These are phyloP conservation scores for Cokeromyces recurvatus DNA, from an alignment of 371 early-diverging fungal genomes.

Conservation along the genomic window DNA sequence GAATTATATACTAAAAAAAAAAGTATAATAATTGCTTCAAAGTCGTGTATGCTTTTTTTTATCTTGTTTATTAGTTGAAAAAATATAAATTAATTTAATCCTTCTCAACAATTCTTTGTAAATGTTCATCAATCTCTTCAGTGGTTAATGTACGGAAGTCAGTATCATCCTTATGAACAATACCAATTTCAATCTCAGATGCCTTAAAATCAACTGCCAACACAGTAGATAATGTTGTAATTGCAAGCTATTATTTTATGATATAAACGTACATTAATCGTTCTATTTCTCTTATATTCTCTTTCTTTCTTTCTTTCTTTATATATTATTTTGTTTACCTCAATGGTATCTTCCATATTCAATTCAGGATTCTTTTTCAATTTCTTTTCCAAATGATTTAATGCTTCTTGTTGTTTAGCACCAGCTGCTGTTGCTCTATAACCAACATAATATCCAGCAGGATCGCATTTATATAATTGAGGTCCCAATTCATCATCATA, in stretches of 20 bases:
- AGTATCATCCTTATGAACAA: slow-evolving; percentile 73
- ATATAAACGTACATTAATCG: too few relatives aligned
- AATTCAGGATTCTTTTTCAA: slow-evolving; percentile 85
- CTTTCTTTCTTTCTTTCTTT: background rate
- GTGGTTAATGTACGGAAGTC: slow-evolving; percentile 77
- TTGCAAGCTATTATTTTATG: slow-evolving; percentile 66
- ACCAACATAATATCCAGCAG: slow-evolving; percentile 97
- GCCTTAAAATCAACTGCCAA: slow-evolving; percentile 94
- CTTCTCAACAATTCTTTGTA: slow-evolving; percentile 86
- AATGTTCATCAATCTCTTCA: slow-evolving; percentile 89
- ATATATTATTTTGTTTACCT: slow-evolving; percentile 59
- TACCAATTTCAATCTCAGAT: slow-evolving; percentile 89
- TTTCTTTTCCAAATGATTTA: slow-evolving; percentile 96
- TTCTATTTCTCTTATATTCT: too few relatives aligned
- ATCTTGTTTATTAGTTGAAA: too few relatives aligned
- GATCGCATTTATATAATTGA: slow-evolving; percentile 95
- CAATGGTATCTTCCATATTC: slow-evolving; percentile 84
- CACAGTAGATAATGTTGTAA: slow-evolving; percentile 89
- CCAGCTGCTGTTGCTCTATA: slow-evolving; percentile 96
- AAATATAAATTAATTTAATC: slow-evolving; percentile 63
- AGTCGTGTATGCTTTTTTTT: too few relatives aligned
- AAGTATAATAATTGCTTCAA: too few relatives aligned
- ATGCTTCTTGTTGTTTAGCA: slow-evolving; percentile 96
- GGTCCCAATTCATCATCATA: slow-evolving; percentile 95
- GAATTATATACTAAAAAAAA: too few relatives aligned